These are phyloP conservation scores for Coemansia umbellata DNA, from an alignment of 192 early-diverging fungal genomes.

Conservation along the genomic window DNA sequence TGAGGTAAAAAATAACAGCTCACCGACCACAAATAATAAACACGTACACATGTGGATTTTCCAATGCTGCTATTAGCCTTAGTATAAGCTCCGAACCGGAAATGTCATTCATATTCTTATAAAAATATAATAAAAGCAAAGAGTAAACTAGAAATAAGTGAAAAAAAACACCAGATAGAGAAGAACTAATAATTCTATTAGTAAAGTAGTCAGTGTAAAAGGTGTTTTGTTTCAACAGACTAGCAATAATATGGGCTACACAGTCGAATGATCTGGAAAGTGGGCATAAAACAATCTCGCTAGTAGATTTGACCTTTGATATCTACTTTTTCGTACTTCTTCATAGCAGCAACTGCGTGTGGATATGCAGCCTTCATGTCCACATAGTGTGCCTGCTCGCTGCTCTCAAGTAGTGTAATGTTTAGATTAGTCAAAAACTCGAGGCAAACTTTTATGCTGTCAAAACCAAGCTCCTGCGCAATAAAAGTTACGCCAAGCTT, in stretches of 20 bases:
- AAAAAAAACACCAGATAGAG: too few relatives aligned
- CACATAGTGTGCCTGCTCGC: conserved; percentile 25
- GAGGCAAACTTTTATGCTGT: conserved; percentile 31
- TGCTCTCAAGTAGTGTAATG: conserved; percentile 22
- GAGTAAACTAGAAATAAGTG: not conserved
- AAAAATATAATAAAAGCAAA: not conserved
- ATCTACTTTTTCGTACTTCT: conserved; percentile 67
- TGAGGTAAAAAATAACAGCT: not conserved
- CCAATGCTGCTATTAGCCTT: conserved; percentile 13
- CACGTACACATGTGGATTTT: conserved; percentile 24
- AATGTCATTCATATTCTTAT: not conserved
- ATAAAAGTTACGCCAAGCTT: conserved; percentile 48
- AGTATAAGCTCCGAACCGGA: conserved; percentile 1
- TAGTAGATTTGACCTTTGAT: conserved; percentile 75
- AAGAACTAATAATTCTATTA: too few relatives aligned
- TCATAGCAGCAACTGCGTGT: conserved; percentile 49
- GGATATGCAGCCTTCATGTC: conserved; percentile 60
- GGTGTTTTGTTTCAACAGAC: too few relatives aligned
- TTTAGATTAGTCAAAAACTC: conserved; percentile 54
- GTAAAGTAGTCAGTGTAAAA: too few relatives aligned
- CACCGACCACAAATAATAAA: not conserved
- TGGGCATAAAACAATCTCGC: not conserved
- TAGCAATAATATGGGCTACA: too few relatives aligned
- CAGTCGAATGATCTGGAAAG: too few relatives aligned
- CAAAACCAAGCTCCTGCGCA: conserved; percentile 66